These are phyloP conservation scores for Phylloporus rhodoxanthus DNA, from an alignment of 768 basidiomycete species.

Conservation along the genomic window DNA sequence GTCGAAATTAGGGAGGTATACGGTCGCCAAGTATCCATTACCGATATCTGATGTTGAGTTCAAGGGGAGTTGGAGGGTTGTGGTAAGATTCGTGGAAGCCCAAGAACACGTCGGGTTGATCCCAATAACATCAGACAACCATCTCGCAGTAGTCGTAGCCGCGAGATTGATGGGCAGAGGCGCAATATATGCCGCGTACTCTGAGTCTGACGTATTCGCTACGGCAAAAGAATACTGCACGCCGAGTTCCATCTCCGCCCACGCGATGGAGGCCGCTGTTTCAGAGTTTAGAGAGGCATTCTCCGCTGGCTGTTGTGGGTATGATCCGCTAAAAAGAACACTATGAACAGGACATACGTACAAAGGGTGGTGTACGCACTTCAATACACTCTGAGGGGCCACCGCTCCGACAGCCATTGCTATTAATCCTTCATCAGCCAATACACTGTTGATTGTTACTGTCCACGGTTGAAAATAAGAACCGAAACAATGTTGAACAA, in stretches of 20 bases:
- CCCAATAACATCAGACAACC: slow-evolving; percentile 25
- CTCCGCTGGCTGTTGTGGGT: neutral
- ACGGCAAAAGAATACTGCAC: slow-evolving; percentile 22
- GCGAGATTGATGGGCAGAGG: slow-evolving; percentile 18
- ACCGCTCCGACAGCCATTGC: slow-evolving; percentile 23
- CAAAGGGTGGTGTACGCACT: slow-evolving; percentile 8
- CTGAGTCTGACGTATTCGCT: slow-evolving; percentile 10
- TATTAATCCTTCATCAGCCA: slow-evolving; percentile 19
- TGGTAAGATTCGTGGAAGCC: slow-evolving; percentile 23
- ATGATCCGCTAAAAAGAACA: slow-evolving; percentile 7
- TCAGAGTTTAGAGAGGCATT: slow-evolving; percentile 8
- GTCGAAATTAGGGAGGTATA: slow-evolving; percentile 12
- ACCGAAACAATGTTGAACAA: neutral
- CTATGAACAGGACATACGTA: neutral
- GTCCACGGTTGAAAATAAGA: neutral
- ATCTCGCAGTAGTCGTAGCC: slow-evolving; percentile 18
- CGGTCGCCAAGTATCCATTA: slow-evolving; percentile 5
- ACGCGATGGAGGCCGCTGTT: slow-evolving; percentile 18
- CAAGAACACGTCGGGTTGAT: slow-evolving; percentile 26
- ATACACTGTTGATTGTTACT: slow-evolving; percentile 21
- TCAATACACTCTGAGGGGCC: slow-evolving; percentile 19
- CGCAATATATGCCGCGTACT: slow-evolving; percentile 14
- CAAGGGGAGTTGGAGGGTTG: slow-evolving; percentile 6
- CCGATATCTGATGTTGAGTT: slow-evolving; percentile 1
- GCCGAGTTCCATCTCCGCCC: slow-evolving; percentile 23